Percentiles rank a stretch among this genome's conserved stretches.
Conservation (phyloP, 2,329 filamentous ascomycete species). For the Neopestalotiopsis sp. region DNA sequence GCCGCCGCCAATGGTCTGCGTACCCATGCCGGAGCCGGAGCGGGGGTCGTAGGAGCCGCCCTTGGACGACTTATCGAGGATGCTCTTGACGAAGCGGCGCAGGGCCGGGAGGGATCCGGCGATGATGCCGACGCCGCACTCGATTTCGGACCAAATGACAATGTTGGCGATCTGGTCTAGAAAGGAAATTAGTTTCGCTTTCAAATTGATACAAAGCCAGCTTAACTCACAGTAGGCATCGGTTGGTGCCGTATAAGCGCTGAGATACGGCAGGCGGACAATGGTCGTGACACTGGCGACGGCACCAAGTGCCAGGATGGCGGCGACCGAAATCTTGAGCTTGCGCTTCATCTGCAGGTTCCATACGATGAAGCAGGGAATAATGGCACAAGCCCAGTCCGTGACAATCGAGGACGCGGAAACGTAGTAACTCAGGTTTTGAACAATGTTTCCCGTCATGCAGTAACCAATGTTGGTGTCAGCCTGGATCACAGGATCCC, state of each 20-base stretch:
- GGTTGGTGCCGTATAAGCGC: neutral
- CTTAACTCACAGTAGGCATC: slow-evolving; percentile 7
- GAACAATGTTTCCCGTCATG: neutral
- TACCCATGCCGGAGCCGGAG: neutral
- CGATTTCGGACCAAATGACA: slow-evolving; percentile 33
- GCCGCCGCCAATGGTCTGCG: slow-evolving; percentile 7
- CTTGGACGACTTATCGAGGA: slow-evolving; percentile 6
- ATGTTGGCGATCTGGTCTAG: slow-evolving; percentile 22
- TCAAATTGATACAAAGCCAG: neutral
- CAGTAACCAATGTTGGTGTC: neutral
- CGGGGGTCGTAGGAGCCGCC: neutral
- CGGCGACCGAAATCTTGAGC: slow-evolving; percentile 15
- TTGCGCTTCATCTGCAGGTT: slow-evolving; percentile 18
- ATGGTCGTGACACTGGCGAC: slow-evolving; percentile 16
- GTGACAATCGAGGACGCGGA: slow-evolving; percentile 16
- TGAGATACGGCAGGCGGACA: slow-evolving; percentile 14
- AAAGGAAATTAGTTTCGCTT: neutral
- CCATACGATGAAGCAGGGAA: slow-evolving; percentile 17
- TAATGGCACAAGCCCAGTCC: slow-evolving; percentile 19
- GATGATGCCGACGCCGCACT: slow-evolving; percentile 34
- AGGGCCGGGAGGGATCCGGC: slow-evolving; percentile 33
- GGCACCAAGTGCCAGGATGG: slow-evolving; percentile 24
- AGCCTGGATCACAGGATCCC: slow-evolving; percentile 1
- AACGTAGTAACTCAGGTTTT: slow-evolving; percentile 16
- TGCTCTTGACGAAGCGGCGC: slow-evolving; percentile 29